phyloP scores from a whole-genome alignment of 441 rosid genomes.

The Arabidopsis hybrid region DNA sequence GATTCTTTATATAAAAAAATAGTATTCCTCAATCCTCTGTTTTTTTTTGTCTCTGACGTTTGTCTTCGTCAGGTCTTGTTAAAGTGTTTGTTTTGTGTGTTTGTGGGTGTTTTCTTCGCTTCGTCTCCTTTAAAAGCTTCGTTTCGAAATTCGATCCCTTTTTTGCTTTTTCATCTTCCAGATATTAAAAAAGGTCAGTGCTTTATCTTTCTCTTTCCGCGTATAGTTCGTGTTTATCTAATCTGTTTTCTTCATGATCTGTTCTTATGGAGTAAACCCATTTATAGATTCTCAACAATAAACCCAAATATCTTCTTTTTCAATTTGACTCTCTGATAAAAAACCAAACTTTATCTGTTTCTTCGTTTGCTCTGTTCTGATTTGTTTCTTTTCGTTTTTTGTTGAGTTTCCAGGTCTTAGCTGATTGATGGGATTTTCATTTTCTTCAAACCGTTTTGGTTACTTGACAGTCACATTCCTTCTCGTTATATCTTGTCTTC shows the following conservation, averaged over 20 bases:
- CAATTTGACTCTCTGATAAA: background rate
- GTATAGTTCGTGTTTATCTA: slow-evolving; percentile 37
- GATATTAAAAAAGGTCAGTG: slow-evolving; percentile 35
- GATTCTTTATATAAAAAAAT: slow-evolving; percentile 4
- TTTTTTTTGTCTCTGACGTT: slow-evolving; percentile 8
- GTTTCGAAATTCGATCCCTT: background rate
- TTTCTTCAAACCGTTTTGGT: slow-evolving; percentile 27
- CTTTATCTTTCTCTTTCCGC: slow-evolving; percentile 33
- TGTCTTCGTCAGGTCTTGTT: slow-evolving; percentile 15
- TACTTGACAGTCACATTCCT: slow-evolving; percentile 34
- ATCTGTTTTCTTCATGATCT: slow-evolving; percentile 32
- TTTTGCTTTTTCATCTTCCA: background rate
- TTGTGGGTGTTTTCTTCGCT: slow-evolving; percentile 19
- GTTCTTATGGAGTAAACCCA: slow-evolving; percentile 11
- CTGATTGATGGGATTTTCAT: slow-evolving; percentile 44
- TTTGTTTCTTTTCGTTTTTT: slow-evolving; percentile 21
- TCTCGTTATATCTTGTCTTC: slow-evolving; percentile 31
- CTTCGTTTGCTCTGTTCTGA: slow-evolving; percentile 15
- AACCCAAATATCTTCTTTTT: background rate
- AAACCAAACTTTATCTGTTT: background rate
- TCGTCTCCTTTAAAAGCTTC: background rate
- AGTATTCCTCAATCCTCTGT: slow-evolving; percentile 15
- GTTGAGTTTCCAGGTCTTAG: slow-evolving; percentile 9
- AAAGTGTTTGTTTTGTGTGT: slow-evolving; percentile 23
- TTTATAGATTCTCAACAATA: slow-evolving; percentile 12